A percentile compares a stretch with the other conserved stretches of the same genome.
These are phyloP conservation scores for Ramularia endophylla DNA, from an alignment of 2,329 filamentous ascomycete species.

Conservation along the genomic window DNA sequence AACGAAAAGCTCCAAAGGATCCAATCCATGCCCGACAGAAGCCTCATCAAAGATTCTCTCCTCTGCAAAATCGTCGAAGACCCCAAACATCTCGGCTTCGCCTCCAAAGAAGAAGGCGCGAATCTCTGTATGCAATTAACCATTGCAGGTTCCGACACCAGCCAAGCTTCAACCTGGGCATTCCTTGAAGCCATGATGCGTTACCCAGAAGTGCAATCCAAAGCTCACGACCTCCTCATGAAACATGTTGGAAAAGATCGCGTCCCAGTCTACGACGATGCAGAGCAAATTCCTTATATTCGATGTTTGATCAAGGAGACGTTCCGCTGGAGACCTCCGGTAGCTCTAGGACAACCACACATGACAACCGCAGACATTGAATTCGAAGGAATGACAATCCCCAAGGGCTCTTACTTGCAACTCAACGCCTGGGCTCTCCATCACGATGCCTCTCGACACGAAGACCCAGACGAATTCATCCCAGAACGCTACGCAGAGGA, in stretches of 20 bases:
- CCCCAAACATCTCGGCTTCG: conserved; percentile 6
- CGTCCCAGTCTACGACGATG: conserved; percentile 15
- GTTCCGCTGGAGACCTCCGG: conserved; percentile 17
- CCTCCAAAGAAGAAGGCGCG: conserved; percentile 6
- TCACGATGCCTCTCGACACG: conserved; percentile 6
- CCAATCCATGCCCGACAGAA: neutral
- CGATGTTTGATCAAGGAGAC: conserved; percentile 19
- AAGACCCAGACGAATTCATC: conserved; percentile 4
- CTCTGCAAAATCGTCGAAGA: conserved; percentile 9
- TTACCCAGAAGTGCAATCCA: conserved; percentile 48
- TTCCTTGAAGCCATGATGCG: conserved; percentile 24
- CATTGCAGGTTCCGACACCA: conserved; percentile 8
- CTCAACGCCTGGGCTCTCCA: conserved; percentile 8
- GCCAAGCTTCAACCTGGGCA: conserved; percentile 6
- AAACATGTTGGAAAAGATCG: conserved; percentile 11
- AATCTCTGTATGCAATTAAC: conserved; percentile 8
- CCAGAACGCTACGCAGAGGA: conserved; percentile 8
- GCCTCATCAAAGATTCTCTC: conserved; percentile 2
- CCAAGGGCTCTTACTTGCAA: conserved; percentile 4
- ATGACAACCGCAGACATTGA: conserved; percentile 9
- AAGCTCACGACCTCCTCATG: conserved; percentile 45
- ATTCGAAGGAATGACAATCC: conserved; percentile 8
- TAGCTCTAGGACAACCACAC: conserved; percentile 28
- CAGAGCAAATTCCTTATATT: conserved; percentile 16
- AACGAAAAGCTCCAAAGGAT: conserved; percentile 3